Evolutionary conservation across 1,284 basidiomycete species (phyloP), one percentile per base, ranked within the genome.

Genomic region (Leucoagaricus sp.): DNA sequence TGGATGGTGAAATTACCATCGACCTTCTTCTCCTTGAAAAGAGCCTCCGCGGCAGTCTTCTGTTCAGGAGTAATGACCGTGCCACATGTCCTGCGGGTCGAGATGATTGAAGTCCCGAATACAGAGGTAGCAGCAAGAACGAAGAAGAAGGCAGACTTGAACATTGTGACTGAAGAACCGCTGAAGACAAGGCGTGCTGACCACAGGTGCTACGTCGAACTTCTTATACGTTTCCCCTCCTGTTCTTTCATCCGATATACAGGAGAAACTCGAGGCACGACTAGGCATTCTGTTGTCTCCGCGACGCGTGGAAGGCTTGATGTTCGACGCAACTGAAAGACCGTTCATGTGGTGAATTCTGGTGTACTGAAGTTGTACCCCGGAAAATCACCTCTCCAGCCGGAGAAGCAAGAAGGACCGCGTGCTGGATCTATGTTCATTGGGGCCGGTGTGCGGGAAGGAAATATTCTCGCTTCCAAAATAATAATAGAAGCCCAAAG

Each of bases 11-110:
- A 49, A 73, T 64, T 33, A 54, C 52, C 36, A 17, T 58, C 63
- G 17, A 77, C 69, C 55, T 72, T 73, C 69, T 80, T 68, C n/a
- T 65, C 67, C 34, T 66, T 60, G 72, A 80, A 81, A 64, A 78
- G 73, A 29, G 69, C 69, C 67, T 82, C 79, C 49, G 71, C 70
- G 0, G 64, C 67, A 26, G 67, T 58, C 46, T 79, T 51, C 48
- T 74, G 58, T 15, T 70, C 73, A 33, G 73, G 70, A 45, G 68
- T 70, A 60, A 74, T 71, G 54, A 56, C 54, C 13, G 72, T 74
- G 56, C 75, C 76, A 56, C 66, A 67, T 6, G 54, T 47, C 58
- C 65, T 68, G 34, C 57, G 59, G 15, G 44, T 56, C n/a, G 49
- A 42, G 17, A 65, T 61, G 34, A 66, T 61, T 13, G 69, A 65